phyloP scores from a whole-genome alignment of 768 basidiomycete species.

The Tricholoma furcatifolium region DNA sequence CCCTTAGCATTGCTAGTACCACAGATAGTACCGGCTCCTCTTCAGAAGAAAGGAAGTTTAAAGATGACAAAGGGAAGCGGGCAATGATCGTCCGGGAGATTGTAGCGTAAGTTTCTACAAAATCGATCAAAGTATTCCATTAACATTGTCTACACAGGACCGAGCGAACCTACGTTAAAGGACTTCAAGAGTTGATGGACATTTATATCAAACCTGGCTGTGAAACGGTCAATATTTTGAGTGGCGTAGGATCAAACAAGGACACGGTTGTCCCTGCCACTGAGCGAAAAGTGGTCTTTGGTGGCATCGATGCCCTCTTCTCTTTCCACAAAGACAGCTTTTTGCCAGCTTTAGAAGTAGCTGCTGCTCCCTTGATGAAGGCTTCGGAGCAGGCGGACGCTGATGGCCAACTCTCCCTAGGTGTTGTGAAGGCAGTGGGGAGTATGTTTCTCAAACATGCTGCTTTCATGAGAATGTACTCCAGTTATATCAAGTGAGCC shows the following conservation, averaged over 20 bases:
- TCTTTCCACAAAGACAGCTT: conserved; percentile 94
- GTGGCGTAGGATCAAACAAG: conserved; percentile 68
- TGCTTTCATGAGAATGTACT: conserved; percentile 99
- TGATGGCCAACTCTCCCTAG: conserved; percentile 71
- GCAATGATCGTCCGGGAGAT: conserved; percentile 88
- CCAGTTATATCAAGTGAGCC: conserved; percentile 92
- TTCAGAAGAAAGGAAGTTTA: conserved; percentile 81
- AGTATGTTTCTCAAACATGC: conserved; percentile 91
- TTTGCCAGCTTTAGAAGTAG: conserved; percentile 83
- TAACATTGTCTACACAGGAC: conserved; percentile 51
- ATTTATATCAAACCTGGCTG: conserved; percentile 91
- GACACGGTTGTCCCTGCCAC: conserved; percentile 83
- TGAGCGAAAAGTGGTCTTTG: conserved; percentile 91
- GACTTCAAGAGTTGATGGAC: conserved; percentile 90
- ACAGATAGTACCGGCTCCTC: conserved; percentile 70
- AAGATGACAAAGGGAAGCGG: conserved; percentile 87
- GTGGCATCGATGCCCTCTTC: conserved; percentile 84
- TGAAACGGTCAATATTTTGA: conserved; percentile 65
- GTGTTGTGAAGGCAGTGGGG: conserved; percentile 79
- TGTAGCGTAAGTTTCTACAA: conserved; percentile 62
- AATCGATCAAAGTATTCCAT: not conserved
- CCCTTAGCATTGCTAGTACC: conserved; percentile 64
- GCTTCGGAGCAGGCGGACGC: conserved; percentile 51
- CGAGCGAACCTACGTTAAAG: conserved; percentile 91
- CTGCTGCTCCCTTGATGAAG: conserved; percentile 66